A percentile compares a stretch with the other conserved stretches of the same genome.
Conservation (phyloP, 345 rosid genomes). For the Populus alba region DNA sequence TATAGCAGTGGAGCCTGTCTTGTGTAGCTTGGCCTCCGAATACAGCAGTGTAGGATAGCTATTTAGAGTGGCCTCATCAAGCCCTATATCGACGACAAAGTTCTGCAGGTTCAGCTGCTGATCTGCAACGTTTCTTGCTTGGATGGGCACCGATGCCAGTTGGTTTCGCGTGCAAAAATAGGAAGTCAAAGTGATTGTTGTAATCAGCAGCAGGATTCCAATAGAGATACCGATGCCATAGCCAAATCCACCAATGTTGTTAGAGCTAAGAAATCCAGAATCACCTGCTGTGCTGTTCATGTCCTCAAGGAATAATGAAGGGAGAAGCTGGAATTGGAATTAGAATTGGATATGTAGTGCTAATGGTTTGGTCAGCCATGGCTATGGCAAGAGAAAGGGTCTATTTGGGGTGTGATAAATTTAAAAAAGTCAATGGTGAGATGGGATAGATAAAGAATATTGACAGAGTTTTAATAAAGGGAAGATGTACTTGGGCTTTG, state of each 20-base stretch:
- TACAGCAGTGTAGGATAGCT: slow-evolving; percentile 73
- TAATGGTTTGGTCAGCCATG: slow-evolving; percentile 37
- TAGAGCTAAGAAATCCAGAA: slow-evolving; percentile 15
- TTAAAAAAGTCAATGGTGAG: slow-evolving; percentile 46
- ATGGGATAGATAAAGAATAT: slow-evolving; percentile 10
- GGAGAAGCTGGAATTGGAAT: background rate
- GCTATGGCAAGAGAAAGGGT: slow-evolving; percentile 19
- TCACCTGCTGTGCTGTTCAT: slow-evolving; percentile 22
- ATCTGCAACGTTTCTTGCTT: background rate
- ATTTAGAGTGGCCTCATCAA: slow-evolving; percentile 66
- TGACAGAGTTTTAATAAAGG: slow-evolving; percentile 24
- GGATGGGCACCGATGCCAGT: background rate
- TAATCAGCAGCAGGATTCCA: slow-evolving; percentile 43
- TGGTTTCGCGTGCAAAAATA: slow-evolving; percentile 39
- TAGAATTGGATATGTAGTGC: background rate
- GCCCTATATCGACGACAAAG: slow-evolving; percentile 45
- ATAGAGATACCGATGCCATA: slow-evolving; percentile 45
- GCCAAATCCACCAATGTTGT: slow-evolving; percentile 36
- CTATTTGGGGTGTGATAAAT: slow-evolving; percentile 1
- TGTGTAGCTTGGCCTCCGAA: slow-evolving; percentile 49
- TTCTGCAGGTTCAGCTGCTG: slow-evolving; percentile 10
- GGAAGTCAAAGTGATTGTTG: slow-evolving; percentile 40
- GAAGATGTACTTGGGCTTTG: slow-evolving; percentile 9
- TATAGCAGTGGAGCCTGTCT: slow-evolving; percentile 40
- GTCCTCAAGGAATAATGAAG: background rate